A percentile compares a stretch with the other conserved stretches of the same genome.
These are phyloP conservation scores for Boletus rex-veris DNA, from an alignment of 768 basidiomycete genomes.

Conservation along the genomic window DNA sequence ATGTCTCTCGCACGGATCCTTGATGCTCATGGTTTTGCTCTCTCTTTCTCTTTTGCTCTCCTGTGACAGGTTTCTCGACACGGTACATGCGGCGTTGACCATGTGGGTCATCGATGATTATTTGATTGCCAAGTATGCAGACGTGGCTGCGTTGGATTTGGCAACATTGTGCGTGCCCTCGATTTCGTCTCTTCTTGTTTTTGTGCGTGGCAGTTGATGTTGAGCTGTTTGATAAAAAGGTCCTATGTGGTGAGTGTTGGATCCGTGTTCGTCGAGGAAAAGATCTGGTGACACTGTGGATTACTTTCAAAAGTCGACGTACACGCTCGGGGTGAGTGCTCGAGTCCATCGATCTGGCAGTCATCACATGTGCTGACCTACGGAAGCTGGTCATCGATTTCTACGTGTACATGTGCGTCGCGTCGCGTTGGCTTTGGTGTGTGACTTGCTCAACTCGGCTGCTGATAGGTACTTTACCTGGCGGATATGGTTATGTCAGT, in stretches of 20 bases:
- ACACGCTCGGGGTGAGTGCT: slow-evolving; percentile 19
- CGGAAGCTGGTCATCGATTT: slow-evolving; percentile 26
- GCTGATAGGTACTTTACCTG: slow-evolving; percentile 26
- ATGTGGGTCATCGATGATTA: slow-evolving; percentile 27
- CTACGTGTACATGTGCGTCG: slow-evolving; percentile 23
- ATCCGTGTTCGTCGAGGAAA: background rate
- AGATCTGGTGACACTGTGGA: background rate
- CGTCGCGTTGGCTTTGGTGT: background rate
- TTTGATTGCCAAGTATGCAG: slow-evolving; percentile 18
- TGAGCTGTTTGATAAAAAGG: slow-evolving; percentile 6
- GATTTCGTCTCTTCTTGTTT: background rate
- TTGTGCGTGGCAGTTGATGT: background rate
- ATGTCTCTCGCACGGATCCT: background rate
- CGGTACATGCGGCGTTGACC: slow-evolving; percentile 17
- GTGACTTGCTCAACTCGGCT: background rate
- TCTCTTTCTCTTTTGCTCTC: no score
- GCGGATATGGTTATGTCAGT: slow-evolving; percentile 29
- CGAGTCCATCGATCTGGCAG: background rate
- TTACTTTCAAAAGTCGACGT: slow-evolving; percentile 14
- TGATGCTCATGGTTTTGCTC: background rate
- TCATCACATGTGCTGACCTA: slow-evolving; percentile 2
- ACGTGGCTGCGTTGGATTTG: slow-evolving; percentile 6
- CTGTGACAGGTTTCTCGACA: slow-evolving; percentile 19
- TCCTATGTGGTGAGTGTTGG: slow-evolving; percentile 13
- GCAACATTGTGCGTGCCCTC: slow-evolving; percentile 20